A percentile compares a stretch with the other conserved stretches of the same genome.
Evolutionary conservation across 345 rosid genomes (phyloP).

Genomic region (Sonneratia caseolaris): DNA sequence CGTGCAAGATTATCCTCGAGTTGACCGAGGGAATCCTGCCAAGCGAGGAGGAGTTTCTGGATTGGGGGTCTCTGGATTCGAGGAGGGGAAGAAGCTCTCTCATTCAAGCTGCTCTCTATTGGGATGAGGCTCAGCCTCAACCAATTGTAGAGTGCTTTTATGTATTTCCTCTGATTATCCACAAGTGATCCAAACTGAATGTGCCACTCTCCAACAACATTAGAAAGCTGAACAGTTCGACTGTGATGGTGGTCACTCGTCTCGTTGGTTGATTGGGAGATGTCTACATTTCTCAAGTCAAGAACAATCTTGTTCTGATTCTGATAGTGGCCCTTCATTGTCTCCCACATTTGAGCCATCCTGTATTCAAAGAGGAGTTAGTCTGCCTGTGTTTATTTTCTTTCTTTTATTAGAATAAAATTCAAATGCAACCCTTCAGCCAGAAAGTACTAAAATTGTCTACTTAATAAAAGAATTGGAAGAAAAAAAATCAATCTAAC

Average conservation of each 20-base stretch:
- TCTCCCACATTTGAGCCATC: constrained; percentile 84
- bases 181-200: constrained; percentile 53
- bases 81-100: constrained; percentile 88
- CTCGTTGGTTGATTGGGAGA: constrained; percentile 47
- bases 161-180: constrained; percentile 62
- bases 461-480: background rate
- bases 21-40: constrained; percentile 50
- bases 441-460: background rate
- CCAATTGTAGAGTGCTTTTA: constrained; percentile 60
- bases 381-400: background rate
- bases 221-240: constrained; percentile 59
- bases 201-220: constrained; percentile 75
- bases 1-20: constrained; percentile 68
- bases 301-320: constrained; percentile 37
- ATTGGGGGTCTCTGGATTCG: constrained; percentile 59
- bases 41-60: constrained; percentile 44
- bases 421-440: background rate
- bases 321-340: constrained; percentile 59
- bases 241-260: constrained; percentile 66
- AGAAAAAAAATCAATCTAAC: background rate
- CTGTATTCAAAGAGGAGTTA: constrained; percentile 28
- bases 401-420: background rate
- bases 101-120: constrained; percentile 75
- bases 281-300: constrained; percentile 32
- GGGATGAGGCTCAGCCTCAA: constrained; percentile 71